Evolutionary conservation across 257 asterid species (phyloP), one percentile per base, ranked within the genome.

Genomic region (Solanum lycopersicoides): DNA sequence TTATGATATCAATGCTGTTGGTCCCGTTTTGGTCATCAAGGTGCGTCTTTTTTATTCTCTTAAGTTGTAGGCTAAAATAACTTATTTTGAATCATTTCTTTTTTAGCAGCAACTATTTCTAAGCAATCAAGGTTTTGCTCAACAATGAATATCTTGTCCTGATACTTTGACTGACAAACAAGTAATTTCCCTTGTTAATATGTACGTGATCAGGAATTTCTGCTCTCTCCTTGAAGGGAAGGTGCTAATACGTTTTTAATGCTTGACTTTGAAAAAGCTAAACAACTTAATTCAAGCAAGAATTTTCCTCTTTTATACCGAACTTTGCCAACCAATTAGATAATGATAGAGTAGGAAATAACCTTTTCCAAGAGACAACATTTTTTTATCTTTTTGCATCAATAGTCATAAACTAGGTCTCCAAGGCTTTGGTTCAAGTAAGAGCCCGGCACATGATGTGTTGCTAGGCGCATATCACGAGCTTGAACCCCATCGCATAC

Each of bases 1-100:
- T 25, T 97, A 95, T 87, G 98, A 95, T 92, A 88, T 95, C 90
- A 97, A 97, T 92, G 98, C 99, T 23, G 92, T 95, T 79, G 99
- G 98, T 65, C 99, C 99, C 30, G 82, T 91, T 87, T 90, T 97
- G 91, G 98, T 97, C 83, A 90, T 93, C 90, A 95, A 95, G 94
- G 92, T 92, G 84, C 47, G 21, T 89, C 32, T 23, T 37, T 73
- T 82, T 42, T 20, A 16, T 66, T 41, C 88, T 30, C 18, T 18
- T 45, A 50, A 11, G 85, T 56, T 82, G 85, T 6, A 82, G 85
- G 32, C 13, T 6, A 82, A 82, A 47, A 82, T 5, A 71, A 80
- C 85, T 42, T 75, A 47, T 20, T 28, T 20, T 15, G 42, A 28
- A 6, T 53, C 42, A 23, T 50, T 73, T 50, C 18, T 3, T 15